phyloP scores from a whole-genome alignment of 2,329 filamentous ascomycete species.

The Blastomyces silverae region DNA sequence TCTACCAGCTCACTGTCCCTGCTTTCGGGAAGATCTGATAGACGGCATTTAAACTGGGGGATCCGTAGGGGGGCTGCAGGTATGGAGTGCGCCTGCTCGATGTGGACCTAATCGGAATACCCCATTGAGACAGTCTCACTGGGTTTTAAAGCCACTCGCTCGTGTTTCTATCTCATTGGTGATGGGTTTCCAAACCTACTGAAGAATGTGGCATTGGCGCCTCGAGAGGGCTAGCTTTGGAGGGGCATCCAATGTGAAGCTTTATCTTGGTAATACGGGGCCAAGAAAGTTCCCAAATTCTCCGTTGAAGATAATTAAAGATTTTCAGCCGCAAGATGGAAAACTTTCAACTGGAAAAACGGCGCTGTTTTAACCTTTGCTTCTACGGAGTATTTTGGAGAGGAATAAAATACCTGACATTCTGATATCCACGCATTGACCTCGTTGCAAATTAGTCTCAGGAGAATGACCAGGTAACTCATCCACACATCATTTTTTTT shows the following conservation, averaged over 20 bases:
- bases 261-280: neutral
- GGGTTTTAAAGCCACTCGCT: neutral
- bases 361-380: neutral
- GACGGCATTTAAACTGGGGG: neutral
- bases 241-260: neutral
- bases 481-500: neutral
- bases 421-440: neutral
- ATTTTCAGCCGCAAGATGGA: neutral
- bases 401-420: neutral
- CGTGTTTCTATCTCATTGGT: neutral
- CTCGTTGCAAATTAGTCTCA: neutral
- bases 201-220: neutral
- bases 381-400: neutral
- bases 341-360: neutral
- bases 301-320: neutral
- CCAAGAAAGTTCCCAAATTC: neutral
- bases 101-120: neutral
- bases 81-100: neutral
- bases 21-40: neutral
- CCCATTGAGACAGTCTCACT: neutral
- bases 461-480: neutral
- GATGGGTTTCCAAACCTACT: neutral
- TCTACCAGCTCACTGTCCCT: neutral
- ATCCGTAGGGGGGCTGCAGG: neutral
- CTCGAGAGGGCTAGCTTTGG: neutral